Evolutionary conservation across 306 rosid species (phyloP), one percentile per base, ranked within the genome.

Genomic region (Pueraria montana): DNA sequence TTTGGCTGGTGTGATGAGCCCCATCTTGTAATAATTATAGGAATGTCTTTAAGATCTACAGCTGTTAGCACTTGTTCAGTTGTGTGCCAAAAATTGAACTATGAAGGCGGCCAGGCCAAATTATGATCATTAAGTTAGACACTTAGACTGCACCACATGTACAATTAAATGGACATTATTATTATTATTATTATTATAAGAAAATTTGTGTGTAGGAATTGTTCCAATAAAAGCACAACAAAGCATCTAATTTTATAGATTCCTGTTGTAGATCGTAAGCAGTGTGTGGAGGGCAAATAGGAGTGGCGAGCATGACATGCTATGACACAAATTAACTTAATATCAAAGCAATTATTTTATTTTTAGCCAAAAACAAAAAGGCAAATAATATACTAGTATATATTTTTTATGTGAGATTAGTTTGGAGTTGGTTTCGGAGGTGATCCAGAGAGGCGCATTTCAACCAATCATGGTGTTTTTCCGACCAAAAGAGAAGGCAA

Each of bases 71-170:
- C 85, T 75, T 74, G 56, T 52, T 58, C 36, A 67, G 5, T 80
- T 32, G 4, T 36, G 59, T 58, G 66, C 77, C 79, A 12, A 81
- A 77, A 87, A 63, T 81, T 87, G 84, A 87, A 87, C 83, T 76
- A 2, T 66, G 78, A 38, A 34, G 82, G 81, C 90, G 90, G 79
- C 86, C 58, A 72, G 90, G 79, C 86, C 58, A 72, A 77, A 48
- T 36, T 64, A 3, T 78, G 8, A 82, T 82, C 63, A 78, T 72
- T 53, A 32, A 45, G 70, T 64, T 64, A 27, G 59, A 32, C 52
- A 30, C 43, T 52, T 52, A 68, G 21, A 62, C 8, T 49, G 67
- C 55, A 18, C 11, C 46, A 34, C 56, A 80, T 80, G 32, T 52
- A 27, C 34, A 40, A 58, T 27, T 81, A 64, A 56, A 76, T 67